Base-by-base conservation (phyloP, 805 yeast genomes). In the Saccharomycopsis malanga region DNA sequence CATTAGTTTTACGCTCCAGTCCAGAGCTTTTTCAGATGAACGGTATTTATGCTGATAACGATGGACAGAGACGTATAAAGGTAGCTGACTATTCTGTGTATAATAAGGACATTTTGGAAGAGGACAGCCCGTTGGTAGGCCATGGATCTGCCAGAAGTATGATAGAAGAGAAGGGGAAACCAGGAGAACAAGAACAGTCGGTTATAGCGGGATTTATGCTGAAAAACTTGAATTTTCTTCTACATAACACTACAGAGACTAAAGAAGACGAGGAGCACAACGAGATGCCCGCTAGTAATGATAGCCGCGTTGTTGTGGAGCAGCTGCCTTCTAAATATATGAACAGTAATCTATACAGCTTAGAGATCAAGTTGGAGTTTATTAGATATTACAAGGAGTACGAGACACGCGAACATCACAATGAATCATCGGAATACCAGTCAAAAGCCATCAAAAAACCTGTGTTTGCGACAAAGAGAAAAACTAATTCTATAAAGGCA, bases 61-160 rank as follows among this genome's bases (percentile, higher is more conserved):
- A 9, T 7, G 12, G 6, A 38, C 23, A 46, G 14, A 18, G 35
- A 29, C 15, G n/a, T 5, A 5, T 22, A 9, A 34, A 27, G 17
- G 30, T 34, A 9, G 44, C 34, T 10, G 54, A 51, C 37, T 51
- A 48, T 35, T 48, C 54, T 4, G 52, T 51, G 6, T 51, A 51
- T 36, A 39, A 51, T 22, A 32, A 37, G 4, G 54, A 51, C 29
- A 15, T 41, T 25, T 30, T 45, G 35, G 54, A 51, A 25, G 9
- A n/a, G 3, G 44, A 24, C 3, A 18, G 23, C 10, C 54, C 54
- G 9, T 27, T 51, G 6, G 49, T 49, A 14, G 54, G 54, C 9
- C 44, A 51, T 34, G 54, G 54, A 25, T 37, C 44, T 15, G 38
- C 9, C 34, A 35, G 30, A 27, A 14, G 23, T 17, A 22, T 14